Conservation (phyloP, 495 filamentous ascomycete species). For the Aspergillus nanangensis region DNA sequence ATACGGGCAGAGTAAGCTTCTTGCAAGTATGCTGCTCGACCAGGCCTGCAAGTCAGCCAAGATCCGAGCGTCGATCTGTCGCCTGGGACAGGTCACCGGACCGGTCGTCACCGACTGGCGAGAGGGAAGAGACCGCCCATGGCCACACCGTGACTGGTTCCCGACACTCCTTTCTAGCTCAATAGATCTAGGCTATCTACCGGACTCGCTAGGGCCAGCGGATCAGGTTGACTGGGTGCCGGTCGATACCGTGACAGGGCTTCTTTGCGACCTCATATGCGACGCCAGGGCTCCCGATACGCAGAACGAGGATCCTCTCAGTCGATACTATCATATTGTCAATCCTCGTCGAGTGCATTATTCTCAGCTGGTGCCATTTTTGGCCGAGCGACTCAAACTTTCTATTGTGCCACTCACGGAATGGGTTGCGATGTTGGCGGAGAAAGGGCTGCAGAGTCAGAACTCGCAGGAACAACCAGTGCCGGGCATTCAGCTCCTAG, state of each 20-base stretch:
- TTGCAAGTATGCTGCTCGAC: slow-evolving; percentile 46
- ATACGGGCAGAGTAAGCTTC: slow-evolving; percentile 50
- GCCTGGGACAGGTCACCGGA: slow-evolving; percentile 53
- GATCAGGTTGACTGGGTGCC: neutral
- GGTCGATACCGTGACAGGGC: neutral
- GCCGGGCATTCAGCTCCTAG: neutral
- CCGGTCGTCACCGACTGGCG: slow-evolving; percentile 24
- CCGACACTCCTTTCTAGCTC: neutral
- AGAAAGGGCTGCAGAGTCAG: neutral
- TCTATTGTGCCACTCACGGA: neutral
- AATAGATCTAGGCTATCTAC: neutral
- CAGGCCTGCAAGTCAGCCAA: slow-evolving; percentile 24
- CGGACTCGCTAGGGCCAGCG: neutral
- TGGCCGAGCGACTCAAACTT: neutral
- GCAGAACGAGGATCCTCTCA: neutral
- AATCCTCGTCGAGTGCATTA: neutral
- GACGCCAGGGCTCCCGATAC: no score
- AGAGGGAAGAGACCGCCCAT: slow-evolving; percentile 4
- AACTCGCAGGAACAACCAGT: neutral
- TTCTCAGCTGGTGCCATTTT: neutral
- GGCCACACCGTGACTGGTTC: neutral
- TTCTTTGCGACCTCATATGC: neutral
- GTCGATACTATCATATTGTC: neutral
- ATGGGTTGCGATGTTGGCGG: neutral
- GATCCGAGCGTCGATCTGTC: slow-evolving; percentile 39